Percentiles rank a stretch among this genome's conserved stretches.
phyloP scores from a whole-genome alignment of 768 basidiomycete species.

The Agaricus sinodeliciosus region DNA sequence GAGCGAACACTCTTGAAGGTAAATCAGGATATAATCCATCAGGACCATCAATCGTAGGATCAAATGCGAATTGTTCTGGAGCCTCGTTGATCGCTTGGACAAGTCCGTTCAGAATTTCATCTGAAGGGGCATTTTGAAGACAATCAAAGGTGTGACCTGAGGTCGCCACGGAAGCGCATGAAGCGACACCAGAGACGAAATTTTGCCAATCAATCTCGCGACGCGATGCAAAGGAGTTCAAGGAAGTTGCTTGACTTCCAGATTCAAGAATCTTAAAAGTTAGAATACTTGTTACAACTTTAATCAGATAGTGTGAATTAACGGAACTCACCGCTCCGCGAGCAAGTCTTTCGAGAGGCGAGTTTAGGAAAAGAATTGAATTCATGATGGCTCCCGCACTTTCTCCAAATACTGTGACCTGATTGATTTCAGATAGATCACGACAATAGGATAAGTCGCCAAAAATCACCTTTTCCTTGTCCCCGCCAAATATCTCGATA shows the following conservation, averaged over 20 bases:
- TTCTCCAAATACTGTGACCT: slow-evolving; percentile 50
- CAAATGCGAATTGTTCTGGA: slow-evolving; percentile 21
- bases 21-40: slow-evolving; percentile 32
- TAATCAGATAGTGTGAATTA: neutral
- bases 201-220: slow-evolving; percentile 29
- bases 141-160: slow-evolving; percentile 30
- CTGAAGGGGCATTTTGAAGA: slow-evolving; percentile 17
- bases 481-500: slow-evolving; percentile 55
- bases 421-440: neutral
- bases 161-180: slow-evolving; percentile 21
- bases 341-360: slow-evolving; percentile 24
- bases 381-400: slow-evolving; percentile 46
- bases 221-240: slow-evolving; percentile 22
- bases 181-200: slow-evolving; percentile 29
- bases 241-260: slow-evolving; percentile 29
- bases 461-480: slow-evolving; percentile 23
- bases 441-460: neutral
- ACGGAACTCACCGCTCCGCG: slow-evolving; percentile 22
- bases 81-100: slow-evolving; percentile 11
- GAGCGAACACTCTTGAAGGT: slow-evolving; percentile 25
- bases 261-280: slow-evolving; percentile 32
- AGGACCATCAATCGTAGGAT: slow-evolving; percentile 35
- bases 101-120: slow-evolving; percentile 19
- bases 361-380: slow-evolving; percentile 31
- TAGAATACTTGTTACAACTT: neutral